Conservation (phyloP, 257 asterid species). For the Cynanchum wilfordii region DNA sequence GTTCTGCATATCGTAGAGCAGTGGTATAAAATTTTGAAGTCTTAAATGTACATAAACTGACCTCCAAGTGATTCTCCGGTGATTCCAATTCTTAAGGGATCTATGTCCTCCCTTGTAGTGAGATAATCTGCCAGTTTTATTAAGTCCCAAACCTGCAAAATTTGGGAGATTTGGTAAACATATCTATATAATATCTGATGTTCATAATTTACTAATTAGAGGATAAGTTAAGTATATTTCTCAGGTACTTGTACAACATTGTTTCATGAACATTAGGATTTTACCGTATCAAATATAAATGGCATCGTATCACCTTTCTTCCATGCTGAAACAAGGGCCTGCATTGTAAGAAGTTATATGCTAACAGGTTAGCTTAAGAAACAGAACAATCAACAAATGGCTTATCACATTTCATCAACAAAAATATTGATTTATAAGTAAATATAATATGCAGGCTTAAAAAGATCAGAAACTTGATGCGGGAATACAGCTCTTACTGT, state of each 20-base stretch:
- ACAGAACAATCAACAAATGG: not conserved
- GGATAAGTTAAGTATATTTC: slow-evolving; percentile 6
- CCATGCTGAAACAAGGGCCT: slow-evolving; percentile 91
- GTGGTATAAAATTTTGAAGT: slow-evolving; percentile 1
- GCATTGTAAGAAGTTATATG: slow-evolving; percentile 21
- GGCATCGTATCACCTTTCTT: slow-evolving; percentile 86
- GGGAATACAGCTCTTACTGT: not conserved
- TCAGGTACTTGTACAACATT: slow-evolving; percentile 1
- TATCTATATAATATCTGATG: slow-evolving; percentile 1
- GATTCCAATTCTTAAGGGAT: slow-evolving; percentile 72
- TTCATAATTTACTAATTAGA: slow-evolving; percentile 8
- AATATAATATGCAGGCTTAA: not conserved
- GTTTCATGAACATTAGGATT: slow-evolving; percentile 2
- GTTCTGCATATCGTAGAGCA: slow-evolving; percentile 13
- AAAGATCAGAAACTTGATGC: not conserved
- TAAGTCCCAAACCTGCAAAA: slow-evolving; percentile 77
- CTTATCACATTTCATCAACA: not conserved
- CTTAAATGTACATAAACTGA: slow-evolving; percentile 26
- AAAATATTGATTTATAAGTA: not conserved
- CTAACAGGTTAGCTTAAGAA: not conserved
- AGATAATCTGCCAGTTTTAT: slow-evolving; percentile 81
- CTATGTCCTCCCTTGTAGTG: slow-evolving; percentile 68
- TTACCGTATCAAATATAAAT: slow-evolving; percentile 82
- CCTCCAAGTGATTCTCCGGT: slow-evolving; percentile 99
- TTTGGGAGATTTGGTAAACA: not conserved